Percentiles rank a stretch among this genome's conserved stretches.
Evolutionary conservation across 257 asterid species (phyloP).

Genomic region (Solanum etuberosum): DNA sequence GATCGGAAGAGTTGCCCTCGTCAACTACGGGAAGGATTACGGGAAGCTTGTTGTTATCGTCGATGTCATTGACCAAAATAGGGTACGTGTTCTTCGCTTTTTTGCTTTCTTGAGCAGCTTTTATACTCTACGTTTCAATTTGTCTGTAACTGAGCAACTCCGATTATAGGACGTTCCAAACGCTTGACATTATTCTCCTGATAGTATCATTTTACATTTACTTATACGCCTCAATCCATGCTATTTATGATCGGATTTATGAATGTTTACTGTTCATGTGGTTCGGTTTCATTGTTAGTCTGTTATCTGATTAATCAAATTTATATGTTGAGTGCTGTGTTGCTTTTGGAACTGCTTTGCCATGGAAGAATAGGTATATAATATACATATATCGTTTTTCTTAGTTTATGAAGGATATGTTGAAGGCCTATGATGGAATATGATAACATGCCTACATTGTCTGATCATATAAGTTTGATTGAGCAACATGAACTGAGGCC

Average conservation of each 20-base stretch:
- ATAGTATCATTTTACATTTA: neutral
- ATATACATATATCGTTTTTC: neutral
- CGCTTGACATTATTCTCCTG: neutral
- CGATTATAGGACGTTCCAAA: neutral
- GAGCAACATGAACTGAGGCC: constrained; percentile 4
- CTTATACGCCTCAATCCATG: neutral
- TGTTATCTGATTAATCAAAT: neutral
- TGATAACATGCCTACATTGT: neutral
- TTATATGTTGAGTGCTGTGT: neutral
- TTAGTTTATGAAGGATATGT: neutral
- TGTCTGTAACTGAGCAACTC: neutral
- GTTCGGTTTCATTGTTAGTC: neutral
- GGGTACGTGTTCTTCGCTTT: neutral
- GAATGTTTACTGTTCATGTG: neutral
- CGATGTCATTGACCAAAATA: neutral
- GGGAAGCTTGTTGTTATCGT: constrained; percentile 56
- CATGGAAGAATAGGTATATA: neutral
- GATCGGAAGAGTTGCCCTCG: constrained; percentile 86
- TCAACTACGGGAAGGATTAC: constrained; percentile 83
- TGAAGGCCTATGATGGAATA: constrained; percentile 1
- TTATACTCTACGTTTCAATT: neutral
- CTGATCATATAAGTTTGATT: neutral
- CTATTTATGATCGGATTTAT: neutral
- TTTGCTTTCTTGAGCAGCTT: neutral
- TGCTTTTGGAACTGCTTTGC: neutral